A percentile compares a stretch with the other conserved stretches of the same genome.
Evolutionary conservation across 2,329 filamentous ascomycete genomes (phyloP).

Genomic region (Fusarium proliferatum): DNA sequence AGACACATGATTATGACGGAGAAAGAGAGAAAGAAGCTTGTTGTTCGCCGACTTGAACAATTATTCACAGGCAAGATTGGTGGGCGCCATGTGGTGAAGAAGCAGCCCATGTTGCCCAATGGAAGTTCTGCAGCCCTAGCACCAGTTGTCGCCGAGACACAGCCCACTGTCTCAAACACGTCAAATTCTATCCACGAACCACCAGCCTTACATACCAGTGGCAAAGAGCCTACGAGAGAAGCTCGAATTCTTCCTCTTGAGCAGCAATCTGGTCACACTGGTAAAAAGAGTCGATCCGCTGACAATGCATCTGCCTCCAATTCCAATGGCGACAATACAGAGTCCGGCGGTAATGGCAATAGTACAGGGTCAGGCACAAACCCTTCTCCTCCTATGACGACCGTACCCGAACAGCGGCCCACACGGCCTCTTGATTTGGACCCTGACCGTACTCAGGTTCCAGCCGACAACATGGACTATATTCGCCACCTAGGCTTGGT

Average conservation of each 20-base stretch:
- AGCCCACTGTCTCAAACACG: conserved; percentile 33
- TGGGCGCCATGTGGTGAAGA: conserved; percentile 52
- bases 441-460: conserved; percentile 79
- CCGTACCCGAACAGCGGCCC: conserved; percentile 75
- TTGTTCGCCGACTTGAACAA: conserved; percentile 81
- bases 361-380: conserved; percentile 50
- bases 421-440: conserved; percentile 82
- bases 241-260: conserved; percentile 58
- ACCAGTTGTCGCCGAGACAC: conserved; percentile 43
- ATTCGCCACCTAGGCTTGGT: conserved; percentile 78
- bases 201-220: conserved; percentile 13
- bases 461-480: conserved; percentile 82
- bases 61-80: conserved; percentile 79
- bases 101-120: conserved; percentile 28
- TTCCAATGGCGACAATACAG: conserved; percentile 60
- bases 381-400: conserved; percentile 54
- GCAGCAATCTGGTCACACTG: conserved; percentile 41
- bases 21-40: conserved; percentile 78
- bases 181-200: conserved; percentile 51
- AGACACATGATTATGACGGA: conserved; percentile 73
- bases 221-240: conserved; percentile 55
- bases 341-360: conserved; percentile 54
- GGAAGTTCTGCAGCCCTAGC: conserved; percentile 16
- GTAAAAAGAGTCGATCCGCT: conserved; percentile 55
- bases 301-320: conserved; percentile 59